These are phyloP conservation scores for Nemania diffusa DNA, from an alignment of 2,329 filamentous ascomycete genomes.

Conservation along the genomic window DNA sequence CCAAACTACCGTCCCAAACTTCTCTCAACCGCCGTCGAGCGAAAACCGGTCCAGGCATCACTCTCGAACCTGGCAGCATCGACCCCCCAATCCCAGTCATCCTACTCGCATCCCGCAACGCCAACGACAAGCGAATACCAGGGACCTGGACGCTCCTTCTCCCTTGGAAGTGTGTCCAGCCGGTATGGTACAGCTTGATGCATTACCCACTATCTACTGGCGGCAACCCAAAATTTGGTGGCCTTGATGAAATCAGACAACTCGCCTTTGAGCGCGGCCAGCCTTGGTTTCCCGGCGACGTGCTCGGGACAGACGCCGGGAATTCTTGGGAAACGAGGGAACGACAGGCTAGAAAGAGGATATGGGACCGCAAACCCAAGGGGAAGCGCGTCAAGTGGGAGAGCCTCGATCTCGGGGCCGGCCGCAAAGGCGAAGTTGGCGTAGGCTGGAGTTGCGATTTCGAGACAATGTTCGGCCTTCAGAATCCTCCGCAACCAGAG, in stretches of 20 bases:
- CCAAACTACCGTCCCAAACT: conserved; percentile 77
- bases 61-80: conserved; percentile 64
- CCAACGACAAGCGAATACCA: conserved; percentile 61
- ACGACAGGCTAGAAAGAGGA: conserved; percentile 65
- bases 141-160: conserved; percentile 85
- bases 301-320: conserved; percentile 81
- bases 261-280: conserved; percentile 80
- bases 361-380: conserved; percentile 83
- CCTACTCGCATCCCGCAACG: conserved; percentile 69
- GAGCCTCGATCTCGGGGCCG: conserved; percentile 76
- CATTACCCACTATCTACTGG: conserved; percentile 83
- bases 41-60: conserved; percentile 69
- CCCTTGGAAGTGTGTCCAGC: conserved; percentile 88
- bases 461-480: conserved; percentile 69
- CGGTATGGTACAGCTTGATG: conserved; percentile 87
- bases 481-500: conserved; percentile 35
- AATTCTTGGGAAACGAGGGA: conserved; percentile 79
- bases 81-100: conserved; percentile 85
- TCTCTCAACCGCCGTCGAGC: conserved; percentile 81
- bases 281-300: conserved; percentile 90
- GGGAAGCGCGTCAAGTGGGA: conserved; percentile 82
- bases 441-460: conserved; percentile 86
- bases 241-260: conserved; percentile 81
- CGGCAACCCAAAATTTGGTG: conserved; percentile 83
- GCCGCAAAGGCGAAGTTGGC: conserved; percentile 83